Evolutionary conservation across 805 yeast genomes (phyloP).

Genomic region (Brettanomyces sp.): DNA sequence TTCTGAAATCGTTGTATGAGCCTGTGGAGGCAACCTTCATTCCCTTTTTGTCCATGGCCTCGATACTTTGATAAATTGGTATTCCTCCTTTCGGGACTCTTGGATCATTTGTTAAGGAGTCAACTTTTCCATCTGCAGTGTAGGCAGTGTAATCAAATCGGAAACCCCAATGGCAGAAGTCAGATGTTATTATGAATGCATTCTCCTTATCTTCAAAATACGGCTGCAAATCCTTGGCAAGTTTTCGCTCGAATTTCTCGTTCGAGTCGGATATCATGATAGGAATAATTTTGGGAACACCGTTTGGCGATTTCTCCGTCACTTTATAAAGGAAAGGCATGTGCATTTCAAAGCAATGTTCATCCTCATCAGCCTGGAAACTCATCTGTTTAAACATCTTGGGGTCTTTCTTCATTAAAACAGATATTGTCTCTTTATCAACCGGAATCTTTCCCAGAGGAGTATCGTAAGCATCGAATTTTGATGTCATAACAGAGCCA

Average conservation of each 20-base stretch:
- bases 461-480: constrained; percentile 54
- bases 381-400: constrained; percentile 48
- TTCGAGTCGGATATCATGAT: constrained; percentile 65
- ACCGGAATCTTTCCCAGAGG: constrained; percentile 74
- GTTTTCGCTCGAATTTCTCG: constrained; percentile 29
- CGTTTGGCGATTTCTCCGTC: constrained; percentile 24
- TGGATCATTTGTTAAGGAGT: constrained; percentile 9
- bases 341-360: constrained; percentile 95
- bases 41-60: constrained; percentile 58
- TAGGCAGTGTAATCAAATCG: constrained; percentile 53
- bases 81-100: constrained; percentile 3
- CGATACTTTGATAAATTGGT: constrained; percentile 61
- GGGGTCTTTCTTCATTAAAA: constrained; percentile 27
- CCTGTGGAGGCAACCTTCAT: constrained; percentile 55
- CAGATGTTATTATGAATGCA: constrained; percentile 76
- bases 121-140: constrained; percentile 27
- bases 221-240: constrained; percentile 43
- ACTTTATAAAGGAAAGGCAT: constrained; percentile 59
- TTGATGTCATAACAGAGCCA: constrained; percentile 45
- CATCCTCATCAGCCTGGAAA: constrained; percentile 59
- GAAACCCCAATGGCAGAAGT: constrained; percentile 92
- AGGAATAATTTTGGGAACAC: constrained; percentile 53
- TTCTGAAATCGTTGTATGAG: constrained; percentile 48
- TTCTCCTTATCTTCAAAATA: constrained; percentile 44
- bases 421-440: constrained; percentile 38